Conservation (phyloP, 2,329 filamentous ascomycete genomes). For the Microcyclospora pomicola region DNA sequence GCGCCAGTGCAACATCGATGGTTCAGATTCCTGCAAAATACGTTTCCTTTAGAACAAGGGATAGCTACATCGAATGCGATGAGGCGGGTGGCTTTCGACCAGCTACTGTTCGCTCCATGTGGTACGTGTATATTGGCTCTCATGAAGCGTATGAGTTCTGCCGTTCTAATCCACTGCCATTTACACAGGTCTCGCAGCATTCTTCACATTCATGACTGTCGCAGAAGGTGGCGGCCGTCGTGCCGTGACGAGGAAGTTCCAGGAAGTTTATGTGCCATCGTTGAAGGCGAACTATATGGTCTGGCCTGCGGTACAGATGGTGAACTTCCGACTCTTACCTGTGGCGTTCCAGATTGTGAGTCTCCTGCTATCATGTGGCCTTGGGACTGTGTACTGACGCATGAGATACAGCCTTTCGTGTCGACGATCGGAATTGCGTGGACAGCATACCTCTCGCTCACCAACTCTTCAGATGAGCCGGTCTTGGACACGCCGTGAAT, state of each 20-base stretch:
- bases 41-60: conserved; percentile 61
- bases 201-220: conserved; percentile 94
- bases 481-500: background rate
- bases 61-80: conserved; percentile 54
- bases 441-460: conserved; percentile 91
- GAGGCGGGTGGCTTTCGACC: conserved; percentile 84
- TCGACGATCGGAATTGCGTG: conserved; percentile 92
- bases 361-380: conserved; percentile 11
- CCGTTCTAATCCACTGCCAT: background rate
- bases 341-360: conserved; percentile 92
- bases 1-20: conserved; percentile 89
- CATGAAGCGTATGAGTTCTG: background rate
- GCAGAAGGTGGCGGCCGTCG: conserved; percentile 79
- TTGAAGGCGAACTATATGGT: conserved; percentile 91
- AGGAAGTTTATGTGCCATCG: conserved; percentile 86
- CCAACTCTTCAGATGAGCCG: conserved; percentile 69
- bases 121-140: conserved; percentile 35
- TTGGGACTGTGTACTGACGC: conserved; percentile 3
- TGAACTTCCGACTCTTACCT: conserved; percentile 93
- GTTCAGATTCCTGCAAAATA: conserved; percentile 71
- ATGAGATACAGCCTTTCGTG: conserved; percentile 64
- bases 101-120: conserved; percentile 82
- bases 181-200: conserved; percentile 54
- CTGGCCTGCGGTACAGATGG: conserved; percentile 89
- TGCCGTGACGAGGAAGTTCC: conserved; percentile 69